Evolutionary conservation across 75 land plant species (phyloP), one percentile per base, ranked within the genome.

Genomic region (Picea sitchensis): DNA sequence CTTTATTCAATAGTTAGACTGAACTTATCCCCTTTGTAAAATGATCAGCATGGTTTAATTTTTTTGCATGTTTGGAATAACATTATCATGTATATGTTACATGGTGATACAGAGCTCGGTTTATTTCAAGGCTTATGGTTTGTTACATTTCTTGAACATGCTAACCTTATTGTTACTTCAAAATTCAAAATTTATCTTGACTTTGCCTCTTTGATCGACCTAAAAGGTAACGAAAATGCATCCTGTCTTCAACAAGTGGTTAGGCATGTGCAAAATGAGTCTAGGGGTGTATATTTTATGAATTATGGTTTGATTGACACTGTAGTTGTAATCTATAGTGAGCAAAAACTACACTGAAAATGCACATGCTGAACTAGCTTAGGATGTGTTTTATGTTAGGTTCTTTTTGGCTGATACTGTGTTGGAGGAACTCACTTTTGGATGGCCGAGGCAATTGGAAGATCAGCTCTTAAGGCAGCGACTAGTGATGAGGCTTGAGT

Each of bases 341-440:
- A 30, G 11, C 34, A 30, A 65, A 6, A 5, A 30, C 3, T 23
- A 18, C 7, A 38, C 15, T 44, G 26, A 58, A 44, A 71, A 36
- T 79, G 34, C n/a, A 59, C 26, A 44, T 13, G 69, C 30, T 41
- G 15, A 76, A 26, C 6, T 15, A 47, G 34, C 51, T 15, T 23
- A 59, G 30, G 11, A 12, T n/a, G 58, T 41, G 23, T 69, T 64
- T 61, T 31, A 54, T 17, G 77, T 14, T 83, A 97, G 99, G 84
- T 97, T 91, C 79, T 97, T 97, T 84, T 75, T 97, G 76, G 86
- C 94, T 36, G 96, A 97, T 72, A 88, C 78, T 69, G 81, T 97
- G 44, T 83, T 93, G 65, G 98, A 91, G 75, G 99, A 97, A 90
- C 82, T 97, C 31, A 93, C 87, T 59, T 95, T 97, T 88, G 99